phyloP scores from a whole-genome alignment of 2,329 filamentous ascomycete genomes.

The Blastomyces parvus region DNA sequence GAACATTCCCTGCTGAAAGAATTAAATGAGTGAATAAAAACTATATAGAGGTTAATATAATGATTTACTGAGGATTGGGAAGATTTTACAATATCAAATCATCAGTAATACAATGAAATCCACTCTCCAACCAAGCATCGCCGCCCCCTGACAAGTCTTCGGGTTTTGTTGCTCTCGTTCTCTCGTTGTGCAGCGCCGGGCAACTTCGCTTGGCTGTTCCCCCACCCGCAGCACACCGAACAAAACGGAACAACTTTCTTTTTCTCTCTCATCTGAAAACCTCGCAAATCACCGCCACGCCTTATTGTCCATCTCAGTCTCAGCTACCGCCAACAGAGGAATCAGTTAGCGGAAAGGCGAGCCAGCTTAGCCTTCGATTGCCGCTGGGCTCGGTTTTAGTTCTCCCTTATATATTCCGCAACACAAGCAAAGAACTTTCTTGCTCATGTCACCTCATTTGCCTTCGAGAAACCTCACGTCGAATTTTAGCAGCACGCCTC shows the following conservation, averaged over 20 bases:
- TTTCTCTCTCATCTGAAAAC: background rate
- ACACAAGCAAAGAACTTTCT: background rate
- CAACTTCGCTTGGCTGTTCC: background rate
- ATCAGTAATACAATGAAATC: background rate
- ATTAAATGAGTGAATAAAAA: background rate
- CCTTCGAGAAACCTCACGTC: conserved; percentile 7
- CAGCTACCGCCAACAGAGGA: background rate
- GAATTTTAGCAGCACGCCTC: conserved; percentile 6
- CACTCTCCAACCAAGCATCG: background rate
- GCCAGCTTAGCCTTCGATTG: background rate
- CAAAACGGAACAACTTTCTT: background rate
- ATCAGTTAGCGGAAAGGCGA: background rate
- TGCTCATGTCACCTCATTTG: conserved; percentile 7
- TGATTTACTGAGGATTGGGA: background rate
- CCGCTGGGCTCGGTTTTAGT: background rate
- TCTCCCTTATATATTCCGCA: background rate
- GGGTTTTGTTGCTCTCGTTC: background rate
- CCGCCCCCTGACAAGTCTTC: background rate
- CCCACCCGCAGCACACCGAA: background rate
- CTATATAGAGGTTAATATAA: background rate
- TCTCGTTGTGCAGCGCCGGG: background rate
- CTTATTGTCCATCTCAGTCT: background rate
- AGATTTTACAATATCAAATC: background rate
- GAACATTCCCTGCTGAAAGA: background rate
- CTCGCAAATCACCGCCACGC: background rate